Base-by-base conservation (phyloP, 129 eudicot species). In the Chrysanthemum lavandulifolium region DNA sequence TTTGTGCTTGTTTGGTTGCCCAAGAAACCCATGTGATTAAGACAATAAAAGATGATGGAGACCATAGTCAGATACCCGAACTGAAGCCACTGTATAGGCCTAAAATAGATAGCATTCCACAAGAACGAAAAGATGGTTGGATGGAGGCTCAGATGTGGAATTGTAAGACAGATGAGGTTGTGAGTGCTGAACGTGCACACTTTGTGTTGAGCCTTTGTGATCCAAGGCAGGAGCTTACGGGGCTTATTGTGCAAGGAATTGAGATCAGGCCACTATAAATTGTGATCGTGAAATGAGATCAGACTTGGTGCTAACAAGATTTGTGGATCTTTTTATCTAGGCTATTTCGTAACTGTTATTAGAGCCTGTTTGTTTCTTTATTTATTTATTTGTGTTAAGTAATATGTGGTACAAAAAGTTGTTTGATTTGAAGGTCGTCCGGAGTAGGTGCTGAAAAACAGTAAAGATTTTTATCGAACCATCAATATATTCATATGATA, bases 41-140 rank as follows among this genome's bases (percentile, higher is more conserved):
- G 23, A 9, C 4, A 52, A 57, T n/a, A 58, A 58, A 43, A 2
- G 76, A 23, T 49, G 19, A 27, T 40, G 47, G 47, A 40, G 47
- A 40, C 47, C 47, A 40, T 40, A 40, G 47, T 73, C 50, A 33
- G 48, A 13, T 48, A 48, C 21, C 15, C 27, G 43, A n/a, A 13
- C 61, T 14, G 76, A 60, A 61, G 23, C 60, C 69, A 5, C 50
- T 73, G 77, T 23, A 31, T n/a, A 73, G 77, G 11, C 77, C 69
- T 3, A 73, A 60, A 61, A 5, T 73, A 2, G 77, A 73, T 2
- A 15, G 21, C 12, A n/a, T 73, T 14, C 59, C 59, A 8, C 48
- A 50, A 48, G 27, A 48, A 73, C 47, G 77, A 62, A 60, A 73
- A 25, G 69, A 73, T 61, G 77, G 77, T 61, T 73, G 77, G 77